Evolutionary conservation across 768 basidiomycete genomes (phyloP).

Genomic region (Lactarius quietus): DNA sequence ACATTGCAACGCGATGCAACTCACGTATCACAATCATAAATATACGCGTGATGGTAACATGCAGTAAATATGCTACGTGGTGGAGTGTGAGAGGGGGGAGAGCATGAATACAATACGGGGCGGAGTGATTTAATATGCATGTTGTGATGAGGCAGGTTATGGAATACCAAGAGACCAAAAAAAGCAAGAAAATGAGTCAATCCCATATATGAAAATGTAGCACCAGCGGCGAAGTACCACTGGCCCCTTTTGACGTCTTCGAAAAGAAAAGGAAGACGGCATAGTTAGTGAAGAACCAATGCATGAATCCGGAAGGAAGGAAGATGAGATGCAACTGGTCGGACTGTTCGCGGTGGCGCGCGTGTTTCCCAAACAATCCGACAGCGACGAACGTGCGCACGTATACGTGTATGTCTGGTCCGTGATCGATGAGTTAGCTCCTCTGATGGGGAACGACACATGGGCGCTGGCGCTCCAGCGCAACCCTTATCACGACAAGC

Average conservation of each 20-base stretch:
- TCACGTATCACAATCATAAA: background rate
- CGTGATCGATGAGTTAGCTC: background rate
- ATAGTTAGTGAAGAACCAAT: background rate
- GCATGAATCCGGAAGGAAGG: background rate
- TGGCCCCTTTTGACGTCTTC: conserved; percentile 1
- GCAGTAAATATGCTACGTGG: conserved; percentile 8
- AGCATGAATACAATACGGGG: background rate
- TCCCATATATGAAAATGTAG: background rate
- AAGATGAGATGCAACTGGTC: no score
- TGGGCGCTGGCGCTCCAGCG: background rate
- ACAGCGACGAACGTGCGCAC: background rate
- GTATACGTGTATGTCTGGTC: background rate
- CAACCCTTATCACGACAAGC: background rate
- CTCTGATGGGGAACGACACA: background rate
- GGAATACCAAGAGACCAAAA: background rate
- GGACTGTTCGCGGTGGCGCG: background rate
- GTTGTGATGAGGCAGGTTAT: background rate
- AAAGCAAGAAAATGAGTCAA: background rate
- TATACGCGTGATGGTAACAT: background rate
- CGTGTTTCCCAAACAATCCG: background rate
- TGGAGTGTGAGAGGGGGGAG: background rate
- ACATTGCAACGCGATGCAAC: background rate
- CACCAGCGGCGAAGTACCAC: background rate
- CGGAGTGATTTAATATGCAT: background rate
- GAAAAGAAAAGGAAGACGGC: background rate